Evolutionary conservation across 768 basidiomycete species (phyloP).

Genomic region (Mycena galopus): DNA sequence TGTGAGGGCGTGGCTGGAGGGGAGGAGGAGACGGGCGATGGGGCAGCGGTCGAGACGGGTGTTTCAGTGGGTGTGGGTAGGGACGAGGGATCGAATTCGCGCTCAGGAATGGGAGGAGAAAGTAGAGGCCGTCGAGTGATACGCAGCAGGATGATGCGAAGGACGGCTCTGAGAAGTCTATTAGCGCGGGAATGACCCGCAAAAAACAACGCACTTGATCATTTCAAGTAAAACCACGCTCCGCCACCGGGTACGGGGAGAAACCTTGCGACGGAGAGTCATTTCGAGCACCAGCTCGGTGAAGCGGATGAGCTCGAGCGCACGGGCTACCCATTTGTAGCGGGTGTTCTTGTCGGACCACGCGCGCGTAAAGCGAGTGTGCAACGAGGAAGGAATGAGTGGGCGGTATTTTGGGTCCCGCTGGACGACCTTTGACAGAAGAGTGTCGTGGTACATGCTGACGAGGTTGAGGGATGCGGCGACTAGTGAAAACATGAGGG

Average conservation of each 20-base stretch:
- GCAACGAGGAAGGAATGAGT: constrained; percentile 80
- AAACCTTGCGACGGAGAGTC: constrained; percentile 80
- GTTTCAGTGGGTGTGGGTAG: constrained; percentile 66
- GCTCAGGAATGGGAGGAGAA: constrained; percentile 85
- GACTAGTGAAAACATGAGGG: constrained; percentile 62
- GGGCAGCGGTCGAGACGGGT: constrained; percentile 71
- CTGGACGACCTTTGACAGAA: constrained; percentile 78
- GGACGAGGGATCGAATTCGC: constrained; percentile 85
- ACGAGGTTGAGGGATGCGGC: constrained; percentile 89
- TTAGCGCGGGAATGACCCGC: background rate
- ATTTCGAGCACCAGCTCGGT: constrained; percentile 92
- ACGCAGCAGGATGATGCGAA: constrained; percentile 80
- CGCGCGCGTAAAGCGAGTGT: constrained; percentile 91
- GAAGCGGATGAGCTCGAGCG: constrained; percentile 83
- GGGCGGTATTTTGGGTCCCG: constrained; percentile 78
- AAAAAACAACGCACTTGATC: constrained; percentile 77
- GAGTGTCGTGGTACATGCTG: constrained; percentile 95
- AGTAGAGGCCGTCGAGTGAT: constrained; percentile 84
- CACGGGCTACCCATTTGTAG: constrained; percentile 86
- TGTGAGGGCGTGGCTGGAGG: constrained; percentile 81
- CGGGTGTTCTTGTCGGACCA: constrained; percentile 78
- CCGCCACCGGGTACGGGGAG: constrained; percentile 77
- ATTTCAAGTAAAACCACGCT: constrained; percentile 82
- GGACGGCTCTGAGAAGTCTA: constrained; percentile 66
- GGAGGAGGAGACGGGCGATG: constrained; percentile 69